Percentiles rank a stretch among this genome's conserved stretches.
Evolutionary conservation across 2,329 filamentous ascomycete genomes (phyloP).

Genomic region (Hymenoscyphus fructigenus): DNA sequence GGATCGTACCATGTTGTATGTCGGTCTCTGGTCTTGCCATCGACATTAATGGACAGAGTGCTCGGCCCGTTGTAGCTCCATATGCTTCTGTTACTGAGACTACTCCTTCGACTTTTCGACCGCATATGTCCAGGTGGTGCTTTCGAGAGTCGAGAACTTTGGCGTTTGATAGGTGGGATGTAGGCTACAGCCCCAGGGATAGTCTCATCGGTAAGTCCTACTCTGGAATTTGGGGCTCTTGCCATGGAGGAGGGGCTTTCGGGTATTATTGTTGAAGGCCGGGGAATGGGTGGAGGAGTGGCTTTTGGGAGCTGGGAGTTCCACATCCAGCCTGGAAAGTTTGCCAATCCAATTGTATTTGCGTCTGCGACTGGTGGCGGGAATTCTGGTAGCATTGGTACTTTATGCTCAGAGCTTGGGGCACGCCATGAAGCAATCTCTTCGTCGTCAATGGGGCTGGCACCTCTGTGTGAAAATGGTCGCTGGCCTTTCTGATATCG

Average conservation of each 20-base stretch:
- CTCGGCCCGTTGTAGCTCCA: slow-evolving; percentile 26
- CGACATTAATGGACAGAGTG: slow-evolving; percentile 14
- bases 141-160: slow-evolving; percentile 55
- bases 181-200: slow-evolving; percentile 62
- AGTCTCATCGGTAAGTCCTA: slow-evolving; percentile 60
- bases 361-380: slow-evolving; percentile 17
- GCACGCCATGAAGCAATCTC: slow-evolving; percentile 62
- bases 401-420: slow-evolving; percentile 23
- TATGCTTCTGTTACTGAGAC: slow-evolving; percentile 32
- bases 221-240: slow-evolving; percentile 60
- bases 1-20: slow-evolving; percentile 30
- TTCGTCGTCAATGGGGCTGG: slow-evolving; percentile 62
- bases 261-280: slow-evolving; percentile 32
- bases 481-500: slow-evolving; percentile 32
- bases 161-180: slow-evolving; percentile 51
- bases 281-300: slow-evolving; percentile 15
- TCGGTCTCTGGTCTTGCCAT: slow-evolving; percentile 22
- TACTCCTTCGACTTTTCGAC: slow-evolving; percentile 35
- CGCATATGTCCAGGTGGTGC: slow-evolving; percentile 30
- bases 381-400: slow-evolving; percentile 14
- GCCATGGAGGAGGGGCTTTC: slow-evolving; percentile 50
- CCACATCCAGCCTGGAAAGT: slow-evolving; percentile 32
- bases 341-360: slow-evolving; percentile 16
- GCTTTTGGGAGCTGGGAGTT: slow-evolving; percentile 25
- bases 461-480: slow-evolving; percentile 52